These are phyloP conservation scores for Avicennia marina DNA, from an alignment of 257 asterid genomes.

Conservation along the genomic window DNA sequence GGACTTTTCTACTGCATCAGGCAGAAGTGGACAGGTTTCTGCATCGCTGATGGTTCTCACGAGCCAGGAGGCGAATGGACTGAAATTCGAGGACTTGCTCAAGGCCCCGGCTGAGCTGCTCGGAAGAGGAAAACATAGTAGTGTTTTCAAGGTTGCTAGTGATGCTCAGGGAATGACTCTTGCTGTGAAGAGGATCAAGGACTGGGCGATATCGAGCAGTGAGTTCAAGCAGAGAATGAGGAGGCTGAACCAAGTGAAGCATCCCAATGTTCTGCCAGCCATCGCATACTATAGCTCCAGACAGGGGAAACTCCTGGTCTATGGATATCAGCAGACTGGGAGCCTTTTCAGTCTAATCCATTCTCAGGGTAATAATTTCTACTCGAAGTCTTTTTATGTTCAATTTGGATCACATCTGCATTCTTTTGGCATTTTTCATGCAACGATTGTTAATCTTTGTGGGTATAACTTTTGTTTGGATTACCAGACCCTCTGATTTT, in stretches of 20 bases:
- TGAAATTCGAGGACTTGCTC: constrained; percentile 64
- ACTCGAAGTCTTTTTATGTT: neutral
- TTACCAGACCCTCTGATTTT: too few species aligned
- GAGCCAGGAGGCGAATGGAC: constrained; percentile 47
- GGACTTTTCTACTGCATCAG: constrained; percentile 26
- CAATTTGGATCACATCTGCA: neutral
- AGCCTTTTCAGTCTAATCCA: constrained; percentile 57
- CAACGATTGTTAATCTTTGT: too few species aligned
- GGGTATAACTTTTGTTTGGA: too few species aligned
- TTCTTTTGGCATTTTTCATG: too few species aligned
- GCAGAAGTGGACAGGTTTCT: constrained; percentile 35
- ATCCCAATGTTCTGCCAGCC: constrained; percentile 52
- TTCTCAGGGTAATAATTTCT: constrained; percentile 39
- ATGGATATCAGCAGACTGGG: constrained; percentile 61
- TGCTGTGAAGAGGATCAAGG: constrained; percentile 71
- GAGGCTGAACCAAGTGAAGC: constrained; percentile 51
- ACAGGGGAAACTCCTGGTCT: constrained; percentile 78
- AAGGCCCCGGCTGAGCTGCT: constrained; percentile 81
- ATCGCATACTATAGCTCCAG: constrained; percentile 59
- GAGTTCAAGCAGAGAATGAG: constrained; percentile 65
- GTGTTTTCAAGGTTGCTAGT: constrained; percentile 56
- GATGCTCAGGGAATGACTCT: constrained; percentile 23
- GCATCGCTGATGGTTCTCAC: constrained; percentile 41
- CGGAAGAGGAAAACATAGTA: constrained; percentile 73
- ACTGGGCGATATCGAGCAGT: constrained; percentile 43